Conservation (phyloP, 805 yeast genomes). For the Yarrowia sp. region DNA sequence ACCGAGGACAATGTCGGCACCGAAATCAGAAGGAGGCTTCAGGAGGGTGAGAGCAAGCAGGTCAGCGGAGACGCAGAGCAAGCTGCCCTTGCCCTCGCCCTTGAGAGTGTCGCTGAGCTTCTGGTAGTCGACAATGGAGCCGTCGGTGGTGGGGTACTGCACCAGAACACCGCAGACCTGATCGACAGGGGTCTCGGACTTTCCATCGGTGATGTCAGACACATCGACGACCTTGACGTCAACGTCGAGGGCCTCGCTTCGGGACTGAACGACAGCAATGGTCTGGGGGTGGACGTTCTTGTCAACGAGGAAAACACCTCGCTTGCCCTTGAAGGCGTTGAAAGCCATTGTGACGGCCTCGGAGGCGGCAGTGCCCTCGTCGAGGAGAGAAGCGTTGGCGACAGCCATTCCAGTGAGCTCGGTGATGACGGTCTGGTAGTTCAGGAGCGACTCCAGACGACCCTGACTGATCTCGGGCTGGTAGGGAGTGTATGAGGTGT, state of each 20-base stretch:
- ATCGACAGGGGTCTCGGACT: conserved; percentile 50
- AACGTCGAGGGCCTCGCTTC: conserved; percentile 78
- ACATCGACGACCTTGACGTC: conserved; percentile 66
- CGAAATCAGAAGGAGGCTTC: conserved; percentile 82
- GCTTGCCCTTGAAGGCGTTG: conserved; percentile 71
- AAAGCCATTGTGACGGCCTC: conserved; percentile 92
- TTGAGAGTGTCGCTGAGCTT: conserved; percentile 72
- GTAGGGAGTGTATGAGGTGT: conserved; percentile 97
- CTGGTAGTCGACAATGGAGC: conserved; percentile 62
- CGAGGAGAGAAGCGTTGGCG: conserved; percentile 92
- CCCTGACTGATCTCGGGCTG: conserved; percentile 99
- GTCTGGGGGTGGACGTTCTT: conserved; percentile 84
- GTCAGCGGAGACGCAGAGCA: conserved; percentile 89
- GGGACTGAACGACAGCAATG: conserved; percentile 72
- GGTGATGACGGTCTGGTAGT: conserved; percentile 89
- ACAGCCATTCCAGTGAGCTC: conserved; percentile 94
- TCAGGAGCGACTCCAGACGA: conserved; percentile 84
- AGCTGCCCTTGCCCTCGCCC: conserved; percentile 61
- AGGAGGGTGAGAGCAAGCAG: conserved; percentile 84
- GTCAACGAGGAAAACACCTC: conserved; percentile 73
- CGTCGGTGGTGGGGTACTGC: conserved; percentile 92
- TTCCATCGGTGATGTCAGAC: conserved; percentile 54
- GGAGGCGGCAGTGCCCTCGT: conserved; percentile 97
- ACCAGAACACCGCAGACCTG: conserved; percentile 80
- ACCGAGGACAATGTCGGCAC: conserved; percentile 94